Evolutionary conservation across 345 rosid species (phyloP), one percentile per base, ranked within the genome.

Genomic region (Toxicodendron radicans): DNA sequence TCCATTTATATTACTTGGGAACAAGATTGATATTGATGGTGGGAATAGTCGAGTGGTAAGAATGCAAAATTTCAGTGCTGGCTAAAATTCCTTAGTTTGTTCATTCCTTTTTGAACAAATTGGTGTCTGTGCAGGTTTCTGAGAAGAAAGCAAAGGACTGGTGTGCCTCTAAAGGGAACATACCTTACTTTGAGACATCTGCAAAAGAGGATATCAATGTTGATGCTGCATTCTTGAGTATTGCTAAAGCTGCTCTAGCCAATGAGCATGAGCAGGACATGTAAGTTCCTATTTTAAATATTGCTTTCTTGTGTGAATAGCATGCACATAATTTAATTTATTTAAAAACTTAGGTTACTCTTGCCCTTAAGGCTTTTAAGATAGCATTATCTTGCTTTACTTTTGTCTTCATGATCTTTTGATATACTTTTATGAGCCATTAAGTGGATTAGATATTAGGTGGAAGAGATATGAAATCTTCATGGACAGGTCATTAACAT

Each of bases 1-100:
- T 68, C 99, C 99, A 9, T 91, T 95, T 76, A 90, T 91, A 79
- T 76, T 95, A 73, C 95, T 95, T 49, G 99, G 99, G 79, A 95
- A 95, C 87, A 95, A 95, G 87, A 88, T 95, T 83, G 99, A 95
- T 62, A 88, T 95, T 54, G 99, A 95, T 89, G 99, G 98, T 71
- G 99, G 99, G 78, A 95, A 95, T 71, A 95, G 98, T 78, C 89
- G 99, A 79, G 99, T 92, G 95, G 99, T 95, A 85, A 85, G 89
- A 27, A 70, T 48, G 48, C 71, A 63, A 38, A 45, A 13, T 30
- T 65, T 18, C 24, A 13, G 7, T n/a, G 3, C 59, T 65, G 73
- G 59, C 35, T 9, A 41, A 41, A 68, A 20, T 61, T 41, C 54
- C 41, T 65, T 48, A 41, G 0, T 33, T 54, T 27, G 43, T n/a